A percentile compares a stretch with the other conserved stretches of the same genome.
Evolutionary conservation across 75 land plant species (phyloP).

Genomic region (Cryptomeria japonica): DNA sequence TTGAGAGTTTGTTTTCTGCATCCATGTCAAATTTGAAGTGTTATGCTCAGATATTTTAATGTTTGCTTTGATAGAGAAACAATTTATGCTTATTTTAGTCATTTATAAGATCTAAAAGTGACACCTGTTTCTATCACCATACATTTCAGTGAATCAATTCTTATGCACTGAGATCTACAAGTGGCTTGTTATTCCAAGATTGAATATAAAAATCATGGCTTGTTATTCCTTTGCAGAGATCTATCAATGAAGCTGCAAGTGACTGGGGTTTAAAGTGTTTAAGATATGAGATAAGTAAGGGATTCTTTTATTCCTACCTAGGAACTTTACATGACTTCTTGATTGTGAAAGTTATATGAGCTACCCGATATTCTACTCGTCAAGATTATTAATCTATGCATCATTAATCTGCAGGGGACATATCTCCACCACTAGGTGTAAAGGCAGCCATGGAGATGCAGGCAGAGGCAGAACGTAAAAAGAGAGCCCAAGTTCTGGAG

Average conservation of each 20-base stretch:
- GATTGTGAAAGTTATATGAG: not conserved
- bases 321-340: not conserved
- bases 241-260: slow-evolving; percentile 83
- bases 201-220: not conserved
- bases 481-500: slow-evolving; percentile 90
- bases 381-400: not conserved
- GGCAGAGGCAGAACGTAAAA: slow-evolving; percentile 95
- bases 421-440: slow-evolving; percentile 89
- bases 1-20: not conserved
- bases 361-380: not conserved
- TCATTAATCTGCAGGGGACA: slow-evolving; percentile 61
- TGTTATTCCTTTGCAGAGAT: slow-evolving; percentile 38
- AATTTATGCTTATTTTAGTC: not conserved
- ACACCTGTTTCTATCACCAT: not conserved
- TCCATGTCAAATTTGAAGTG: not conserved
- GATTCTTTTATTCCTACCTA: not conserved
- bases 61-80: not conserved
- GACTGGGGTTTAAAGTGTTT: slow-evolving; percentile 92
- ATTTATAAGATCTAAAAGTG: not conserved
- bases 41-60: not conserved
- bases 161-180: not conserved
- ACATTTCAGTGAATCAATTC: not conserved
- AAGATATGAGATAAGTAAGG: slow-evolving; percentile 88
- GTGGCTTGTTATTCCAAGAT: not conserved
- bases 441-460: slow-evolving; percentile 98